Percentiles rank a stretch among this genome's conserved stretches.
Evolutionary conservation across 257 asterid species (phyloP).

Genomic region (Rehmannia glutinosa): DNA sequence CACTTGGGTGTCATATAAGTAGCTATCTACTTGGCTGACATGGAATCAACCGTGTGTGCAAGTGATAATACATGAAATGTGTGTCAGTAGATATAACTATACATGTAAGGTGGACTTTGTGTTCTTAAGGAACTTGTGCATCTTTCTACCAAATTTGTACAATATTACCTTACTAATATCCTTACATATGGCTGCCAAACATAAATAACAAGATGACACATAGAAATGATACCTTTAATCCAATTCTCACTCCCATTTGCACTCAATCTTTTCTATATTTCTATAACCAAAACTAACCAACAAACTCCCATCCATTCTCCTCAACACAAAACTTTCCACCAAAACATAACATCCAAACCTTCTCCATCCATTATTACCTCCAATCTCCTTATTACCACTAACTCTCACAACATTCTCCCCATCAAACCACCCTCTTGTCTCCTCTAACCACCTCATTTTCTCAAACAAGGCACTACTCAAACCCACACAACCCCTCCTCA

Average conservation of each 20-base stretch:
- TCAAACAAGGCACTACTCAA: constrained; percentile 40
- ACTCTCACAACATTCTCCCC: constrained; percentile 56
- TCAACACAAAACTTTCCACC: constrained; percentile 76
- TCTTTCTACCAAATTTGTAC: too few relatives aligned
- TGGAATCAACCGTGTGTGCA: too few relatives aligned
- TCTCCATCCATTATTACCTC: constrained; percentile 46
- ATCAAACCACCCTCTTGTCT: constrained; percentile 71
- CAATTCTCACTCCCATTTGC: constrained; percentile 51
- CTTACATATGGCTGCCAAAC: too few relatives aligned
- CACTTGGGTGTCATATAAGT: too few relatives aligned
- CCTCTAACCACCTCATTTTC: constrained; percentile 66
- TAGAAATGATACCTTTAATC: too few relatives aligned
- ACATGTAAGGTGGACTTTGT: too few relatives aligned
- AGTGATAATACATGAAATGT: too few relatives aligned
- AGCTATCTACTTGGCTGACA: too few relatives aligned
- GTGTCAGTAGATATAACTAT: too few relatives aligned
- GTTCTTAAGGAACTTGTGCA: too few relatives aligned
- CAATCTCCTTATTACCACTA: constrained; percentile 42
- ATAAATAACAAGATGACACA: too few relatives aligned
- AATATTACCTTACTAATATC: too few relatives aligned
- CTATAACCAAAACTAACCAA: constrained; percentile 52
- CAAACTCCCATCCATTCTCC: constrained; percentile 70
- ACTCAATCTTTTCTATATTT: constrained; percentile 38
- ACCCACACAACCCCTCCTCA: constrained; percentile 37
- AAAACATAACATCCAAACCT: constrained; percentile 67